Conservation (phyloP, 805 yeast genomes). For the Candida sithepensis region DNA sequence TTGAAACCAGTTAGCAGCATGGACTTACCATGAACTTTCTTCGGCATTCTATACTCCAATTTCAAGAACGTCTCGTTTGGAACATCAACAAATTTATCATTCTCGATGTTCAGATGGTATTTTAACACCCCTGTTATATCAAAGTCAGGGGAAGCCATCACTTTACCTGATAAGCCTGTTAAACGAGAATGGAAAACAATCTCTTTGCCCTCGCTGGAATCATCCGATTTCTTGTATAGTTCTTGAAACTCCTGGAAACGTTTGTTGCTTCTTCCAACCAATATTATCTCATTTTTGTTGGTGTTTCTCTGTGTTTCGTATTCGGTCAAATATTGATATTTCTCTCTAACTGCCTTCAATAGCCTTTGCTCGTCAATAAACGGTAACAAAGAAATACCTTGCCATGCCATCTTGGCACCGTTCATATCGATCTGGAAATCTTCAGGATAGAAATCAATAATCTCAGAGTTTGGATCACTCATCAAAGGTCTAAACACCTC, state of each 20-base stretch:
- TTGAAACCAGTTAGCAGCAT: constrained; percentile 80
- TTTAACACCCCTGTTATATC: constrained; percentile 31
- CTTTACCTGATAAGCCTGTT: constrained; percentile 60
- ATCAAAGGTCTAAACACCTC: constrained; percentile 75
- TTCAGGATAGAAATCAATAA: constrained; percentile 87
- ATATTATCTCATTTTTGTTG: constrained; percentile 63
- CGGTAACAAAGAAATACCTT: constrained; percentile 86
- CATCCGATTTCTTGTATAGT: constrained; percentile 37
- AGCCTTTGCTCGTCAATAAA: constrained; percentile 84
- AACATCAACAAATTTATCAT: constrained; percentile 38
- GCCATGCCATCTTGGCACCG: constrained; percentile 94
- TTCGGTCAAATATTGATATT: constrained; percentile 60
- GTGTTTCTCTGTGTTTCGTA: constrained; percentile 70
- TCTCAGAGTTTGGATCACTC: constrained; percentile 75
- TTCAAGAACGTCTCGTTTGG: constrained; percentile 36
- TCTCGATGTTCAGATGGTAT: constrained; percentile 41
- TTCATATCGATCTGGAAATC: constrained; percentile 91
- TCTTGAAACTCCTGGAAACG: constrained; percentile 38
- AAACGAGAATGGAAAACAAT: constrained; percentile 44
- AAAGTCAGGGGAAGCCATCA: constrained; percentile 34
- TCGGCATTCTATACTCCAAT: constrained; percentile 60
- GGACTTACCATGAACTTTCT: constrained; percentile 61
- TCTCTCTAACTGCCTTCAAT: constrained; percentile 58
- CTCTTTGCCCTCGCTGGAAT: constrained; percentile 10
- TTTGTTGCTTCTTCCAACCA: constrained; percentile 62